Percentiles rank a stretch among this genome's conserved stretches.
These are phyloP conservation scores for Rosa chinensis DNA, from an alignment of 306 rosid genomes.

Conservation along the genomic window DNA sequence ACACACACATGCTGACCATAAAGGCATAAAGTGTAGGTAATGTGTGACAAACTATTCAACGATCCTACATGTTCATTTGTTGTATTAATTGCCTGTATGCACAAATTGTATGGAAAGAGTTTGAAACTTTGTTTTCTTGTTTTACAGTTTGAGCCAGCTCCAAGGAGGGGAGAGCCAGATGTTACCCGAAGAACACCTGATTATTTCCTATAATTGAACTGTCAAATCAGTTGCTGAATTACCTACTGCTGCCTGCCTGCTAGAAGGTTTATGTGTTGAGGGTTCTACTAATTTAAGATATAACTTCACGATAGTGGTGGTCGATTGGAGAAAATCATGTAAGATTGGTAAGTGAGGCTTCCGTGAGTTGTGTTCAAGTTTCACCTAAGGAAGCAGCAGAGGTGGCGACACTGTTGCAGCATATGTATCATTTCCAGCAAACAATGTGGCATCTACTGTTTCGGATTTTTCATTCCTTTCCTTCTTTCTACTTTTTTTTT, in stretches of 20 bases:
- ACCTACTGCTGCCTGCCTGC: conserved; percentile 33
- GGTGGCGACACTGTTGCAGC: conserved; percentile 43
- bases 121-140: conserved; percentile 14
- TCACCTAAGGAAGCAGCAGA: conserved; percentile 42
- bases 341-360: conserved; percentile 41
- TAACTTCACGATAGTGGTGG: conserved; percentile 21
- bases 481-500: conserved; percentile 25
- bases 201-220: conserved; percentile 66
- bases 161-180: conserved; percentile 98
- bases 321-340: conserved; percentile 23
- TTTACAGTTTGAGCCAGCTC: conserved; percentile 94
- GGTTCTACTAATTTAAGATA: conserved; percentile 25
- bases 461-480: conserved; percentile 32
- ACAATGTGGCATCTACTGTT: conserved; percentile 48
- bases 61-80: not conserved
- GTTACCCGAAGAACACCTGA: conserved; percentile 94
- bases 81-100: not conserved
- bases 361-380: conserved; percentile 31
- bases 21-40: not conserved
- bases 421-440: conserved; percentile 41
- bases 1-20: too few relatives aligned
- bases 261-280: conserved; percentile 37
- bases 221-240: conserved; percentile 36
- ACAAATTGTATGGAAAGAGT: not conserved
- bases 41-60: not conserved